Conservation (phyloP, 192 early-diverging fungal genomes). For the Coemansia sp. region DNA sequence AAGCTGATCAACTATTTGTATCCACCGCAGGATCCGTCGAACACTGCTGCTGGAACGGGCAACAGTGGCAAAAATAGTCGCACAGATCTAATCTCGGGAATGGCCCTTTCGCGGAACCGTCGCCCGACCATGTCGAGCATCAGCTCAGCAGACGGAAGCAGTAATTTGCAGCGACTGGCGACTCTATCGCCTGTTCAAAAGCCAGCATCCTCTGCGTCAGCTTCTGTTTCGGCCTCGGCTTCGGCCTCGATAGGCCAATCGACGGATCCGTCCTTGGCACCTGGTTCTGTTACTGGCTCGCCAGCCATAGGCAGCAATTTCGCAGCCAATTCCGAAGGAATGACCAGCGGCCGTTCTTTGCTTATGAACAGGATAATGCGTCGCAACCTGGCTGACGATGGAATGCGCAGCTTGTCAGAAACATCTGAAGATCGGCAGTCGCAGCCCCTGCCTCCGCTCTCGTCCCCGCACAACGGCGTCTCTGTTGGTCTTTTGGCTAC, state of each 20-base stretch:
- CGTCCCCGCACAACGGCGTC: constrained; percentile 16
- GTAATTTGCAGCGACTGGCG: neutral
- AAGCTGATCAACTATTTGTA: constrained; percentile 81
- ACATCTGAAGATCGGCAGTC: constrained; percentile 3
- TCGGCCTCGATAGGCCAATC: neutral
- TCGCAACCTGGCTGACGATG: constrained; percentile 20
- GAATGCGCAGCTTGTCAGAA: constrained; percentile 4
- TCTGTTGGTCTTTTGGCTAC: constrained; percentile 26
- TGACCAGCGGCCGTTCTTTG: constrained; percentile 11
- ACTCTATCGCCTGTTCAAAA: neutral
- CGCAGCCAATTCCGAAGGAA: neutral
- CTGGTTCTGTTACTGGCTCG: neutral
- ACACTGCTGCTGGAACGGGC: neutral
- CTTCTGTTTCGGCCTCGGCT: neutral
- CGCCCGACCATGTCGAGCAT: constrained; percentile 15
- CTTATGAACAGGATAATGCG: constrained; percentile 22
- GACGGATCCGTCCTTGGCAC: neutral
- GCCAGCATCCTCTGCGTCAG: neutral
- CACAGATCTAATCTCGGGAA: neutral
- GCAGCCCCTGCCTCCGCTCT: neutral
- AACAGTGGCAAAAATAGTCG: neutral
- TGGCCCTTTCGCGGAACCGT: constrained; percentile 1
- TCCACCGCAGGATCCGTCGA: constrained; percentile 53
- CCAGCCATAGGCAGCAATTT: neutral
- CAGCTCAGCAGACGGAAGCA: constrained; percentile 1